These are phyloP conservation scores for Mucor mucedo DNA, from an alignment of 371 early-diverging fungal species.

Conservation along the genomic window DNA sequence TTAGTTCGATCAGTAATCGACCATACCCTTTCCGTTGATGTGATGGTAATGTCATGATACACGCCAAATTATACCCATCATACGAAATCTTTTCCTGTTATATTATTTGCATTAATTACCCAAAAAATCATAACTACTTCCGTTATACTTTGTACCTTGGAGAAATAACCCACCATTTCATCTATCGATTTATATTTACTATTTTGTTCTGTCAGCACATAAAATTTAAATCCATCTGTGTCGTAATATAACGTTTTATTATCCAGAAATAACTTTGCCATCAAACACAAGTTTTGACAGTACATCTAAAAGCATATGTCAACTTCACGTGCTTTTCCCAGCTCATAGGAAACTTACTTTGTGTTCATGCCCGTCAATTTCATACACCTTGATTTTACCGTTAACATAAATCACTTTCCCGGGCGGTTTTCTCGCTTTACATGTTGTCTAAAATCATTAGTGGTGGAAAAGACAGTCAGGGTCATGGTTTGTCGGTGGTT, in stretches of 20 bases:
- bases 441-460: constrained; percentile 38
- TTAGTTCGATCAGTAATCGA: constrained; percentile 85
- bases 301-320: constrained; percentile 63
- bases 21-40: constrained; percentile 90
- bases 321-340: background rate
- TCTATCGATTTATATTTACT: constrained; percentile 40
- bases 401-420: constrained; percentile 90
- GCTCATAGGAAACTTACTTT: constrained; percentile 50
- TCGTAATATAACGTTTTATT: constrained; percentile 99
- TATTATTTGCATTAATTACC: background rate
- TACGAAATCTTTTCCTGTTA: constrained; percentile 73
- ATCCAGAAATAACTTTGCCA: constrained; percentile 96
- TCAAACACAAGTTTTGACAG: constrained; percentile 94
- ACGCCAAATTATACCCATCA: constrained; percentile 86
- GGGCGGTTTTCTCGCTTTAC: constrained; percentile 78
- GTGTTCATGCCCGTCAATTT: constrained; percentile 90
- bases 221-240: constrained; percentile 97
- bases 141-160: constrained; percentile 49
- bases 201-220: constrained; percentile 84
- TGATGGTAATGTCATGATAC: constrained; percentile 86
- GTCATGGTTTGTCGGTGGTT: too few relatives aligned
- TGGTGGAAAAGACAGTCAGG: too few relatives aligned
- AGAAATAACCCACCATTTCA: constrained; percentile 72
- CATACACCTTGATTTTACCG: constrained; percentile 79
- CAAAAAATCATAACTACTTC: background rate